A percentile compares a stretch with the other conserved stretches of the same genome.
phyloP scores from a whole-genome alignment of 2,329 filamentous ascomycete species.

The Arachnomyces sp. region DNA sequence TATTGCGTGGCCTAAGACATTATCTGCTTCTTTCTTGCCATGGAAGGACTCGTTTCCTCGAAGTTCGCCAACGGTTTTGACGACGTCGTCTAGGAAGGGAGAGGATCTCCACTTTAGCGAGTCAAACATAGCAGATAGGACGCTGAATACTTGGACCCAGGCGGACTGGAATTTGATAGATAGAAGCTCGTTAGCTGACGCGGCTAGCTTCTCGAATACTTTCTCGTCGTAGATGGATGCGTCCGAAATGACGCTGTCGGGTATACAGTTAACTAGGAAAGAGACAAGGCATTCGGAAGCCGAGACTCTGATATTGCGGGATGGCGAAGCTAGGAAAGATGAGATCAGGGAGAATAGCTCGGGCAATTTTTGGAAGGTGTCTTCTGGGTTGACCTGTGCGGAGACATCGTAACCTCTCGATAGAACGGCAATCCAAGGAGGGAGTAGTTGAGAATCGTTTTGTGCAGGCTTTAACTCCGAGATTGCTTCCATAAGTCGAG shows the following conservation, averaged over 20 bases:
- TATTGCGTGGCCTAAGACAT: conserved; percentile 79
- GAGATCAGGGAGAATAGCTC: conserved; percentile 74
- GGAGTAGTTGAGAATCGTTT: conserved; percentile 88
- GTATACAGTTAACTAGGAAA: conserved; percentile 83
- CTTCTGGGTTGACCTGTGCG: conserved; percentile 76
- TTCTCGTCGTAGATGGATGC: conserved; percentile 92
- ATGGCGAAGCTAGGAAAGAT: conserved; percentile 73
- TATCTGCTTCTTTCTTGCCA: conserved; percentile 90
- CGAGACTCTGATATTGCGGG: conserved; percentile 87
- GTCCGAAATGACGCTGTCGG: conserved; percentile 71
- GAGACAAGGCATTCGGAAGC: conserved; percentile 92
- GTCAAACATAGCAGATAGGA: conserved; percentile 80
- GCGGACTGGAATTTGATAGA: conserved; percentile 88
- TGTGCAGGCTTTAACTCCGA: conserved; percentile 82
- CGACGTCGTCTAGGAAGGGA: conserved; percentile 66
- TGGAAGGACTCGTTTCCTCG: conserved; percentile 80
- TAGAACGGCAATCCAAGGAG: conserved; percentile 92
- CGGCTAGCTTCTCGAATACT: conserved; percentile 67
- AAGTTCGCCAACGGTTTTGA: conserved; percentile 75
- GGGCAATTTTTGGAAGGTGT: conserved; percentile 85
- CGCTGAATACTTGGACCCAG: conserved; percentile 89
- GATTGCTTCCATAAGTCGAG: conserved; percentile 82
- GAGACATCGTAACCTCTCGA: conserved; percentile 92
- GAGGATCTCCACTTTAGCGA: conserved; percentile 74
- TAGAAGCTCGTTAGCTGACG: conserved; percentile 63